phyloP scores from a whole-genome alignment of 441 rosid species.

The Populus tomentosa region DNA sequence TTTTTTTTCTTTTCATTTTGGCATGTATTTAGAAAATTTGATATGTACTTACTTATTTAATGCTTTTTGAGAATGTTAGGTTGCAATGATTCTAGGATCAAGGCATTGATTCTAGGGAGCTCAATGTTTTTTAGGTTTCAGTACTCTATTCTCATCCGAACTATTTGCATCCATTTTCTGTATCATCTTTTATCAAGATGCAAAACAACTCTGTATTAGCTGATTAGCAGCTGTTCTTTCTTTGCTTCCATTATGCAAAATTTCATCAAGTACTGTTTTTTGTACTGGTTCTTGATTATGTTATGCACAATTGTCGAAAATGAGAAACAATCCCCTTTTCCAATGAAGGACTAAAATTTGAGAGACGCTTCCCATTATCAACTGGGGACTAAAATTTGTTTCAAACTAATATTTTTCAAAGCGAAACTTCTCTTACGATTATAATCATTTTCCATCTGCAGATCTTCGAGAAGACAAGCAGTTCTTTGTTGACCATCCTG shows the following conservation, averaged over 20 bases:
- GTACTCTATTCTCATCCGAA: background rate
- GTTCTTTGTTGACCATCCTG: conserved; percentile 70
- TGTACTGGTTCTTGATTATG: background rate
- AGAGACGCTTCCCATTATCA: background rate
- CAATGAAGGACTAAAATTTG: background rate
- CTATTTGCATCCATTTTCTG: background rate
- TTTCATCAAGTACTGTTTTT: background rate
- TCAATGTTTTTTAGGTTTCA: background rate
- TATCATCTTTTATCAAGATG: background rate
- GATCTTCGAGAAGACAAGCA: conserved; percentile 76
- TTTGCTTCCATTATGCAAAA: background rate
- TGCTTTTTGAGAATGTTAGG: background rate
- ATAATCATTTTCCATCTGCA: conserved; percentile 8
- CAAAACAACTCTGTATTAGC: background rate
- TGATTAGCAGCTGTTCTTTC: background rate
- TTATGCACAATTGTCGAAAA: background rate
- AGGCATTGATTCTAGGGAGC: background rate
- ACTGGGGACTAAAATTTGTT: background rate
- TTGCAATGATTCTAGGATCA: background rate
- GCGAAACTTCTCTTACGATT: background rate
- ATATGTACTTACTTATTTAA: background rate
- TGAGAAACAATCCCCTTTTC: background rate
- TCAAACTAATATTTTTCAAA: background rate
- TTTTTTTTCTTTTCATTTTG: background rate
- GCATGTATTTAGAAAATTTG: background rate